A percentile compares a stretch with the other conserved stretches of the same genome.
These are phyloP conservation scores for Aspergillus chevalieri DNA, from an alignment of 2,329 filamentous ascomycete genomes.

Conservation along the genomic window DNA sequence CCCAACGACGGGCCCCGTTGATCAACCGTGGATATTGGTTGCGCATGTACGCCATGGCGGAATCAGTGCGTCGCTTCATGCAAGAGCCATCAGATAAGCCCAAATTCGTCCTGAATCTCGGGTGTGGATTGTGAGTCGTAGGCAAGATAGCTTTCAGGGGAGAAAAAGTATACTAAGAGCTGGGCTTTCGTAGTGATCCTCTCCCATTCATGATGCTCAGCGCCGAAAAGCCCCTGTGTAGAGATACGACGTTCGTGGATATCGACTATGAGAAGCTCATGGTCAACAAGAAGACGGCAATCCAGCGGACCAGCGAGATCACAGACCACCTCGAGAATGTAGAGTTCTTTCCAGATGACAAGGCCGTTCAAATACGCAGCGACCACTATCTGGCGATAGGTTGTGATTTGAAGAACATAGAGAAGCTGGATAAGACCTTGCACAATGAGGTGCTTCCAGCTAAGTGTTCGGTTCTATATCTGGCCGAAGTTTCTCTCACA, in stretches of 20 bases:
- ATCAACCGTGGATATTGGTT: constrained; percentile 90
- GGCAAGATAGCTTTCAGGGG: constrained; percentile 2
- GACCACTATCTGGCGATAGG: constrained; percentile 71
- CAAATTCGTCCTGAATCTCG: constrained; percentile 76
- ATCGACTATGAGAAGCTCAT: constrained; percentile 81
- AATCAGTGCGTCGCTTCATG: constrained; percentile 69
- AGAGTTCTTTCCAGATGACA: constrained; percentile 26
- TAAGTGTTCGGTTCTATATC: constrained; percentile 64
- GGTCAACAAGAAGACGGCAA: constrained; percentile 62
- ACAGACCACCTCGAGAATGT: constrained; percentile 46
- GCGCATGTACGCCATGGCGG: constrained; percentile 74
- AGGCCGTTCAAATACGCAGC: constrained; percentile 54
- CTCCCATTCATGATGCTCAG: constrained; percentile 76
- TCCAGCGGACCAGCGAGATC: constrained; percentile 59
- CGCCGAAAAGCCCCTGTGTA: constrained; percentile 55
- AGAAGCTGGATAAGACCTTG: constrained; percentile 55
- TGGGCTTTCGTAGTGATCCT: constrained; percentile 59
- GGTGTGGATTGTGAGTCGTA: constrained; percentile 76
- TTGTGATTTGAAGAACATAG: constrained; percentile 69
- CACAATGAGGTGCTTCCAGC: constrained; percentile 52
- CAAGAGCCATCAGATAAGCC: constrained; percentile 47
- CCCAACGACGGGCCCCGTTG: constrained; percentile 73
- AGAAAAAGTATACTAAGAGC: constrained; percentile 20
- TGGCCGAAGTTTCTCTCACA: constrained; percentile 84
- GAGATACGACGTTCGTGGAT: constrained; percentile 66